phyloP scores from a whole-genome alignment of 177 flowering plant genomes.

The Vitis hybrid region DNA sequence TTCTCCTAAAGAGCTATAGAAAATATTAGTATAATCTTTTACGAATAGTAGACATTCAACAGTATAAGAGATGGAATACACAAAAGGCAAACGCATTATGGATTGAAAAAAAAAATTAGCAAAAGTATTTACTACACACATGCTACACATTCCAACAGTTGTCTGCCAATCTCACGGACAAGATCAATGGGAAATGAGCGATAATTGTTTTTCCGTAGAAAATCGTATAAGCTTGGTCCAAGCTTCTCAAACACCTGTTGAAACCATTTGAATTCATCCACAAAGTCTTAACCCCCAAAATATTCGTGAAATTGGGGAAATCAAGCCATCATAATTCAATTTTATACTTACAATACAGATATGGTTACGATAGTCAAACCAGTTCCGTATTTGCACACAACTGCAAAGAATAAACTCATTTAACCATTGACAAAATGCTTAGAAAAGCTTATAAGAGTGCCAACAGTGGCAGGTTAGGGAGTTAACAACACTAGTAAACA shows the following conservation, averaged over 20 bases:
- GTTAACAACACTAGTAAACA: background rate
- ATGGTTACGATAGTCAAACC: slow-evolving; percentile 99
- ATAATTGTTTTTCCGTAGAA: slow-evolving; percentile 80
- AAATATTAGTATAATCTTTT: no score
- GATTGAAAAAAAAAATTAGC: slow-evolving; percentile 15
- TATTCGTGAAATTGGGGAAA: slow-evolving; percentile 37
- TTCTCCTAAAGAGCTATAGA: no score
- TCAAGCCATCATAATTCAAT: slow-evolving; percentile 41
- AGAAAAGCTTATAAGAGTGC: background rate
- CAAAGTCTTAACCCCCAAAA: slow-evolving; percentile 46
- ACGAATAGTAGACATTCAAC: no score
- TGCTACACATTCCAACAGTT: slow-evolving; percentile 84
- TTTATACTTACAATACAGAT: slow-evolving; percentile 59
- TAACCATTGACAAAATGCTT: slow-evolving; percentile 33
- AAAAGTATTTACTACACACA: slow-evolving; percentile 57
- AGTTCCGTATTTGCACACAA: slow-evolving; percentile 99
- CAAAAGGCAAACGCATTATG: no score
- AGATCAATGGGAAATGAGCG: slow-evolving; percentile 82
- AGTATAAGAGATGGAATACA: no score
- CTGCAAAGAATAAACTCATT: slow-evolving; percentile 91
- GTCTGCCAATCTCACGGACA: slow-evolving; percentile 80
- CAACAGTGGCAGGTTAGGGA: background rate
- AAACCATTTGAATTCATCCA: slow-evolving; percentile 64
- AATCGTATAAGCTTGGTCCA: slow-evolving; percentile 87
- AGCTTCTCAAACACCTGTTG: slow-evolving; percentile 88